Base-by-base conservation (phyloP, 768 basidiomycete genomes). In the Porpolomopsis calyptriformis region DNA sequence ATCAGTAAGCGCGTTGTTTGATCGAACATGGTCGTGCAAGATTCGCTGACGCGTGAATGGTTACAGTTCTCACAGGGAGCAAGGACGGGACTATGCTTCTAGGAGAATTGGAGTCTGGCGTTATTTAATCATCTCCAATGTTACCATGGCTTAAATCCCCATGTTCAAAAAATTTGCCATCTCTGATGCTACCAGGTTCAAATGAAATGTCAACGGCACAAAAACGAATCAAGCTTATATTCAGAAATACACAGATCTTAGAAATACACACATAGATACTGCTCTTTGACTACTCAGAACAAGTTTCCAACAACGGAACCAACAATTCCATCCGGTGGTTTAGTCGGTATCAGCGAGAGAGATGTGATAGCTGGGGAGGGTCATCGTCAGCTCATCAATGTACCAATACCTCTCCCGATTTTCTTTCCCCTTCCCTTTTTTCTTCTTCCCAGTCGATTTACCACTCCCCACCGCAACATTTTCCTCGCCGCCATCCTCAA, bases 31-130 rank as follows among this genome's bases (percentile, higher is more conserved):
- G n/a, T n/a, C n/a, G n/a, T n/a, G n/a, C n/a, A n/a, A n/a, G n/a
- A n/a, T n/a, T n/a, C n/a, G n/a, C n/a, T n/a, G n/a, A n/a, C 41
- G 41, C 35, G n/a, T 10, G 34, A 33, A 44, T 41, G 31, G 34
- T n/a, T n/a, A n/a, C 25, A 92, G 91, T 97, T 49, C 70, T 97
- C 47, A 94, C 92, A 3, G 84, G 77, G 22, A 91, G 90, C 69
- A 94, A 93, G 65, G 92, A 97, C 53, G 82, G 78, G 11, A 93
- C 89, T 10, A 82, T 96, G 84, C 67, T 97, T 18, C 64, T 96
- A 51, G 92, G 92, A 12, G 92, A 97, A 66, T 76, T 97, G 35
- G 89, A 96, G 57, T 76, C 76, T 11, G 74, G 76, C 18, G 53
- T 77, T 45, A 14, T 31, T 7, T 31, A 31, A 14, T 7, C 29